Base-by-base conservation (phyloP, 2,329 filamentous ascomycete species). In the Meredithiella fracta region DNA sequence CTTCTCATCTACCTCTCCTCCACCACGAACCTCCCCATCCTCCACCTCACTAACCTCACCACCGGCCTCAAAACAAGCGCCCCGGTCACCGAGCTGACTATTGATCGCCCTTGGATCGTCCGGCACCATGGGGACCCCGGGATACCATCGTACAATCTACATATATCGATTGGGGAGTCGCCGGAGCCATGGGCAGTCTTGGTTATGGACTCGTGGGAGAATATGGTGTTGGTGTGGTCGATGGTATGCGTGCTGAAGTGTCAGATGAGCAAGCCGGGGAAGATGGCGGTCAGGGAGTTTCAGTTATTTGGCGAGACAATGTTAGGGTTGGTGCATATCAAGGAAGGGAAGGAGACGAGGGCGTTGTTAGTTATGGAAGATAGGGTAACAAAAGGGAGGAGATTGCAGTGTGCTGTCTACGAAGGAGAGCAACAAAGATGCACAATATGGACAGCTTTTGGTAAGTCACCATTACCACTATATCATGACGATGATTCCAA, bases 381-480 rank as follows among this genome's bases (percentile, higher is more conserved):
- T 60, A 53, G 60, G 1, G 65, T 69, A 23, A 76, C 73, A 1
- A 65, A 67, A 8, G 73, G 72, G 1, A 57, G 76, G 1, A 73
- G 79, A 11, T 72, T 83, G 0, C 77, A 69, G 53, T 79, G 76
- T 61, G 79, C 79, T 1, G 71, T 83, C 34, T 54, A 49, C 20
- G 51, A 50, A 22, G 51, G 51, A 11, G 15, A 29, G 3, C n/a
- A 23, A 2, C 52, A 40, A 17, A 29, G 31, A 17, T 38, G 42
- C 29, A 54, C 51, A 20, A 50, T 57, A 7, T 83, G 79, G 79
- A 82, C 79, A 1, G 78, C 79, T 1, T 83, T 83, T 61, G 29
- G 29, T 34, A 34, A 34, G 29, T 34, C 29, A 34, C 11, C 29
- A 11, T 5, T 34, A 34, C 29, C 11, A 34, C 11, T 11, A 34